These are phyloP conservation scores for Dipteronia dyeriana DNA, from an alignment of 345 rosid genomes.

Conservation along the genomic window DNA sequence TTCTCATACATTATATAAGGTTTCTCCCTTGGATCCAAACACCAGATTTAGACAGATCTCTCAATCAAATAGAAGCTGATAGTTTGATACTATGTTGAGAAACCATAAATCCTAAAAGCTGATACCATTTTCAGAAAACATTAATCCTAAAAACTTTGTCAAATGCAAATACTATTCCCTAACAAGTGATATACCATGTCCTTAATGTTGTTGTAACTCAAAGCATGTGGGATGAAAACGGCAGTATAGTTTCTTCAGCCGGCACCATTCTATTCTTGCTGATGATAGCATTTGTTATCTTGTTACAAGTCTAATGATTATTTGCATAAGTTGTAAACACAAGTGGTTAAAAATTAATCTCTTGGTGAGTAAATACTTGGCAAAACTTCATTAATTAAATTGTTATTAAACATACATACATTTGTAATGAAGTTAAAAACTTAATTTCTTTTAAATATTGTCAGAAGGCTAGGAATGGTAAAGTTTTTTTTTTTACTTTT, in stretches of 20 bases:
- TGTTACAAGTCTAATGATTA: not conserved
- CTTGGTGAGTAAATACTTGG: too few relatives aligned
- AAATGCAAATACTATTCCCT: not conserved
- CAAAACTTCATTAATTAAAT: too few relatives aligned
- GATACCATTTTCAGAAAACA: not conserved
- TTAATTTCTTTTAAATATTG: not conserved
- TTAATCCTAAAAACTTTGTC: not conserved
- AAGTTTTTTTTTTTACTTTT: too few relatives aligned
- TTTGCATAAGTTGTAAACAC: too few relatives aligned
- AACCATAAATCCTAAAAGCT: not conserved
- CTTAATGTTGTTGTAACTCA: not conserved
- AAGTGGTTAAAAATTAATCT: too few relatives aligned
- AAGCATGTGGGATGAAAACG: not conserved
- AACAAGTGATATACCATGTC: not conserved
- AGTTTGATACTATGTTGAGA: not conserved
- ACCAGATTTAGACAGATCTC: not conserved
- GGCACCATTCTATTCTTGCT: not conserved
- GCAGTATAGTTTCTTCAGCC: slow-evolving; percentile 12
- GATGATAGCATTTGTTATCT: not conserved
- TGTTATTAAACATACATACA: too few relatives aligned
- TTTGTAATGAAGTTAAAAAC: not conserved
- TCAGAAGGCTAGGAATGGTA: not conserved
- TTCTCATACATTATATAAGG: not conserved
- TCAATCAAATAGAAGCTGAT: not conserved
- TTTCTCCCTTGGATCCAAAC: not conserved